Percentiles rank a stretch among this genome's conserved stretches.
phyloP scores from a whole-genome alignment of 495 filamentous ascomycete species.

The Annulohypoxylon moriforme region DNA sequence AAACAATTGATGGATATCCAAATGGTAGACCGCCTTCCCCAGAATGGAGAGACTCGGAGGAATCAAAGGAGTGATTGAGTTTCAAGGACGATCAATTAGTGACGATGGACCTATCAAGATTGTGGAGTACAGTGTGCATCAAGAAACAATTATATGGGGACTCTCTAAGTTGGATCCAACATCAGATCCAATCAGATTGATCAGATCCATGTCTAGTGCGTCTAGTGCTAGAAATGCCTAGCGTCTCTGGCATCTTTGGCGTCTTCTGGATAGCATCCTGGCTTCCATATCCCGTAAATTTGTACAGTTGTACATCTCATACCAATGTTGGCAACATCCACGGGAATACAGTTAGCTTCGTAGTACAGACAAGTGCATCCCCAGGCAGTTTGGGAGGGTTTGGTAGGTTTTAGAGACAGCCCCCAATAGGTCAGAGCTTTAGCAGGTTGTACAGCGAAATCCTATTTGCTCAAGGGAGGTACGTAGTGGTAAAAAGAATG shows the following conservation, averaged over 20 bases:
- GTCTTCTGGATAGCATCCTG: background rate
- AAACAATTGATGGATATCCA: conserved; percentile 18
- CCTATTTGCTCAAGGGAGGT: conserved; percentile 24
- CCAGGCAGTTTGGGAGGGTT: background rate
- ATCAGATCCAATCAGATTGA: background rate
- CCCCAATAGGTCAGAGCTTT: conserved; percentile 32
- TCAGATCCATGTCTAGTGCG: conserved; percentile 7
- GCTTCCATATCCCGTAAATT: background rate
- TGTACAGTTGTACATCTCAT: background rate
- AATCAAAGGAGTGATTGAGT: conserved; percentile 39
- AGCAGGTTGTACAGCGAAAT: conserved; percentile 8
- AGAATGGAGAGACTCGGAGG: conserved; percentile 34
- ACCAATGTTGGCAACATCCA: background rate
- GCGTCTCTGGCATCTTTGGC: background rate
- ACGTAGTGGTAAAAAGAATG: conserved; percentile 16
- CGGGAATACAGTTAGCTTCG: background rate
- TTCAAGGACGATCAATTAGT: conserved; percentile 33
- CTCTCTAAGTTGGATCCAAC: background rate
- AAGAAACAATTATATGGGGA: conserved; percentile 12
- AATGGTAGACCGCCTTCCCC: conserved; percentile 39
- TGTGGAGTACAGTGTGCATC: conserved; percentile 25
- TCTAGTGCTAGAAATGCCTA: conserved; percentile 9
- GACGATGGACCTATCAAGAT: conserved; percentile 20
- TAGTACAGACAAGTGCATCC: background rate
- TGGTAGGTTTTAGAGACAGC: background rate